Conservation (phyloP, 2,329 filamentous ascomycete genomes). For the Calonectria ilicicola region DNA sequence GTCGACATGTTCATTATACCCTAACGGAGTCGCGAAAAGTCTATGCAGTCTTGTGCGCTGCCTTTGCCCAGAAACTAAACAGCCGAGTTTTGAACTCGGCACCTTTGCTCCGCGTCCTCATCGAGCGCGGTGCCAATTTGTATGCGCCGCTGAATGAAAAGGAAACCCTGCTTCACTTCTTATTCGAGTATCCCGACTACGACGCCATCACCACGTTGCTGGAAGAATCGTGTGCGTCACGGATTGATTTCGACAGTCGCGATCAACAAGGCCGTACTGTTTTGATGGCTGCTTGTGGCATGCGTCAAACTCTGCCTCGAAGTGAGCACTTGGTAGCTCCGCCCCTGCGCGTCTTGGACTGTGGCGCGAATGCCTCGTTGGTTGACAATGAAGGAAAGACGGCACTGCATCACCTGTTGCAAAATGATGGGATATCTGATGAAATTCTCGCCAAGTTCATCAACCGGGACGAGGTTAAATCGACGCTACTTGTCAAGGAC, state of each 20-base stretch:
- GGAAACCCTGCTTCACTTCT: conserved; percentile 31
- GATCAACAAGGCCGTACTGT: conserved; percentile 32
- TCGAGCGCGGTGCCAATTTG: conserved; percentile 27
- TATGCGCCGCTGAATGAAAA: conserved; percentile 33
- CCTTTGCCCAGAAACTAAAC: not conserved
- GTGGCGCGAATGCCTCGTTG: conserved; percentile 27
- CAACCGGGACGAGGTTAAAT: conserved; percentile 20
- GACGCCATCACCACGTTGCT: conserved; percentile 1
- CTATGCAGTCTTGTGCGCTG: conserved; percentile 26
- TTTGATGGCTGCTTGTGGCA: conserved; percentile 35
- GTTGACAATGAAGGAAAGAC: conserved; percentile 30
- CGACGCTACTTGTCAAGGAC: conserved; percentile 21
- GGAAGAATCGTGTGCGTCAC: conserved; percentile 27
- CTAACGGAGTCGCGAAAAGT: not conserved
- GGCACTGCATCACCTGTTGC: conserved; percentile 35
- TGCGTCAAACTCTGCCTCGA: not conserved
- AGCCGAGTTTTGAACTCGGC: not conserved
- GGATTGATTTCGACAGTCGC: conserved; percentile 33
- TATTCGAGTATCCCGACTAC: conserved; percentile 27
- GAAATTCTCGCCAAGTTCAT: conserved; percentile 28
- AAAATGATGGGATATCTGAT: conserved; percentile 26
- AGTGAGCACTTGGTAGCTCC: not conserved
- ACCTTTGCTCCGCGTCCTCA: conserved; percentile 17
- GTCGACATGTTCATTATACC: not conserved
- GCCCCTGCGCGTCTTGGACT: conserved; percentile 26